A percentile compares a stretch with the other conserved stretches of the same genome.
These are phyloP conservation scores for Vitis amurensis DNA, from an alignment of 164 flowering plant species.

Conservation along the genomic window DNA sequence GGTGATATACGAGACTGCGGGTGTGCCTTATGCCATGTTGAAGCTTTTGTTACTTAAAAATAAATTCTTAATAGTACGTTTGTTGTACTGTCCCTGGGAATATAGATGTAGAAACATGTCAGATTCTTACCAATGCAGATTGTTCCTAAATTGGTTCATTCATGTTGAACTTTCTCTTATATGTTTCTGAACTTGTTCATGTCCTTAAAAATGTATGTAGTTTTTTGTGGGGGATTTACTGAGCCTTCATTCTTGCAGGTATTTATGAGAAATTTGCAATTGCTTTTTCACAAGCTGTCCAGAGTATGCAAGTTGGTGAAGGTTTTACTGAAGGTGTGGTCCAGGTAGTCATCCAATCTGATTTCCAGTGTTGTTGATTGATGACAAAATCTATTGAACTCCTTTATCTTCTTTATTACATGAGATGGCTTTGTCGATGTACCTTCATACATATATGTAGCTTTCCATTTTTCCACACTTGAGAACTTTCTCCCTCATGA, in stretches of 20 bases:
- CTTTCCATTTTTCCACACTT: neutral
- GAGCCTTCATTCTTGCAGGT: slow-evolving; percentile 39
- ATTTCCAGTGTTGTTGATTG: slow-evolving; percentile 4
- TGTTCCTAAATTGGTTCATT: too few species aligned
- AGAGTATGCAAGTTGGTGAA: slow-evolving; percentile 83
- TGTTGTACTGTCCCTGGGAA: too few species aligned
- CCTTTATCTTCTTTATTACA: neutral
- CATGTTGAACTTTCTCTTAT: too few species aligned
- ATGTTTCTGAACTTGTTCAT: too few species aligned
- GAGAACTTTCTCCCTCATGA: neutral
- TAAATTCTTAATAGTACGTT: too few species aligned
- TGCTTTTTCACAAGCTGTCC: slow-evolving; percentile 76
- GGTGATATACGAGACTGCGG: too few species aligned
- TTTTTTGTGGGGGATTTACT: too few species aligned
- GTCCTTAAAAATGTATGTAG: too few species aligned
- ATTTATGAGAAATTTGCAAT: slow-evolving; percentile 84
- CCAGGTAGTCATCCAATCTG: slow-evolving; percentile 53
- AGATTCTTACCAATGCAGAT: too few species aligned
- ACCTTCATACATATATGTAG: neutral
- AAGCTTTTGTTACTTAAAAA: too few species aligned
- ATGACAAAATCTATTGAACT: neutral
- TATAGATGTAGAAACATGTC: too few species aligned
- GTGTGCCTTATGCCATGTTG: too few species aligned
- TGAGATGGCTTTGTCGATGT: neutral
- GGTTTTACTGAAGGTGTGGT: slow-evolving; percentile 81